A percentile compares a stretch with the other conserved stretches of the same genome.
phyloP scores from a whole-genome alignment of 495 filamentous ascomycete species.

The Trichoderma gamsii region DNA sequence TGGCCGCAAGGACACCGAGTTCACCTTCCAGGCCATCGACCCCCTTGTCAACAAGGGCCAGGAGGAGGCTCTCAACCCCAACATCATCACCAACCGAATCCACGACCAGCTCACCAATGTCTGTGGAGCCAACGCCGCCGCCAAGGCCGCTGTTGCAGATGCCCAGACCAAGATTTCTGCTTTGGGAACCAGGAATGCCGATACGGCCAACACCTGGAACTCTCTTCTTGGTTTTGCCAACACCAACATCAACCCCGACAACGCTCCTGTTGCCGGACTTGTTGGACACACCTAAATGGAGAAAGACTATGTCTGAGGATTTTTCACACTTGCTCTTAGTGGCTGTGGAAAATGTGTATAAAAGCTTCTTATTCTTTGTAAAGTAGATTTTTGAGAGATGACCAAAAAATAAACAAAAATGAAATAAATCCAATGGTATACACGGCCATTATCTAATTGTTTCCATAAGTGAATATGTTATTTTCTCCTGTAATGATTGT shows the following conservation, averaged over 20 bases:
- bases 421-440: too few relatives aligned
- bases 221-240: constrained; percentile 33
- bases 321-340: not conserved
- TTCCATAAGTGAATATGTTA: too few relatives aligned
- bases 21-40: constrained; percentile 50
- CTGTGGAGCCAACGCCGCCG: constrained; percentile 51
- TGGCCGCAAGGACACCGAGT: constrained; percentile 41
- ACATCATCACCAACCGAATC: constrained; percentile 62
- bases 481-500: too few relatives aligned
- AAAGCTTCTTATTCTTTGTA: too few relatives aligned
- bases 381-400: too few relatives aligned
- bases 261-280: not conserved
- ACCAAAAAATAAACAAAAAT: too few relatives aligned
- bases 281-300: not conserved
- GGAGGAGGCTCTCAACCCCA: constrained; percentile 50
- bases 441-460: too few relatives aligned
- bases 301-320: not conserved
- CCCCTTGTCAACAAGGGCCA: constrained; percentile 42
- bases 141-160: constrained; percentile 37
- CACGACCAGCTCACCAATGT: constrained; percentile 55
- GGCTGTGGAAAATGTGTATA: not conserved
- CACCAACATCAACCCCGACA: constrained; percentile 9
- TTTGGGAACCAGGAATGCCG: constrained; percentile 34
- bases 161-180: constrained; percentile 39
- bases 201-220: constrained; percentile 42